phyloP scores from a whole-genome alignment of 306 rosid genomes.

The Carpinus viminea region DNA sequence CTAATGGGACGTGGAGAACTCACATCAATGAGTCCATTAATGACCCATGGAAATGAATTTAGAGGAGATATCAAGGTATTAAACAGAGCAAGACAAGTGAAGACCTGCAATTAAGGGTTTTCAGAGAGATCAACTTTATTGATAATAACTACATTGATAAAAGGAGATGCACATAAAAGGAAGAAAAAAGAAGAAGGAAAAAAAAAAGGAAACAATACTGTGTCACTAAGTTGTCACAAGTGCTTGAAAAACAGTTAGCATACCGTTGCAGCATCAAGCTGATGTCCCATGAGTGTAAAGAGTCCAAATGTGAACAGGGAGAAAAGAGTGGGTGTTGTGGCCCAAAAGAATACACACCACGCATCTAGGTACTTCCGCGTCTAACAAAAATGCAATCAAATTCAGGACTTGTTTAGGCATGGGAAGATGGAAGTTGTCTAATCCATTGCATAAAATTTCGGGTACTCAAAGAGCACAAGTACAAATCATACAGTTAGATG shows the following conservation, averaged over 20 bases:
- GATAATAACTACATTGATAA: constrained; percentile 4
- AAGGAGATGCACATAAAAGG: background rate
- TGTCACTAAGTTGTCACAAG: constrained; percentile 14
- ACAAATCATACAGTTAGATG: constrained; percentile 72
- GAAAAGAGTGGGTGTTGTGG: constrained; percentile 91
- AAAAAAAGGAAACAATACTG: constrained; percentile 24
- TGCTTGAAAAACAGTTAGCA: constrained; percentile 24
- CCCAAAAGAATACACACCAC: constrained; percentile 99
- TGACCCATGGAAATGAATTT: constrained; percentile 98
- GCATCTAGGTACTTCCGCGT: constrained; percentile 97
- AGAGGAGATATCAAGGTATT: constrained; percentile 87
- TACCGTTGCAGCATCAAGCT: constrained; percentile 97
- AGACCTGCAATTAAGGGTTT: constrained; percentile 66
- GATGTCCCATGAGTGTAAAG: constrained; percentile 80
- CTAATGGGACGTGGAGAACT: constrained; percentile 33
- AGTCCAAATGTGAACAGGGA: constrained; percentile 93
- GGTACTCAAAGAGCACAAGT: constrained; percentile 15
- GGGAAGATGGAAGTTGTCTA: constrained; percentile 15
- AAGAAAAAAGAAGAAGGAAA: constrained; percentile 13
- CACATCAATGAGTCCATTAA: constrained; percentile 95
- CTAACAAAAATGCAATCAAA: constrained; percentile 45
- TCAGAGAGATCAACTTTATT: constrained; percentile 31
- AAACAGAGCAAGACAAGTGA: constrained; percentile 97
- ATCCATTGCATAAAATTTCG: constrained; percentile 19
- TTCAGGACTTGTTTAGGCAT: constrained; percentile 10